phyloP scores from a whole-genome alignment of 768 basidiomycete species.

The Brasilioporus rufonigricans region DNA sequence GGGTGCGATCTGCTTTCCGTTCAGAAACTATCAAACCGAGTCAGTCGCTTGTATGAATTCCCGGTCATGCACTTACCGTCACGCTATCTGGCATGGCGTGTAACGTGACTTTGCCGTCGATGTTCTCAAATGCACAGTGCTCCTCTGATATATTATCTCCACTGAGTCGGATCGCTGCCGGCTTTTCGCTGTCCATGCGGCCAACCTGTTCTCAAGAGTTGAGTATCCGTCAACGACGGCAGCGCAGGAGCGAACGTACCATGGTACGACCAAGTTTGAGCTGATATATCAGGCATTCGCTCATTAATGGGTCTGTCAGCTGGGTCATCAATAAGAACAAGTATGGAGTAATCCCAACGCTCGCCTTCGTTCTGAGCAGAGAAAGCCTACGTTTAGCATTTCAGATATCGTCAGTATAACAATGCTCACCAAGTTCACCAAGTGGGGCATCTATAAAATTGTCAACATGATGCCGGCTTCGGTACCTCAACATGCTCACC shows the following conservation, averaged over 20 bases:
- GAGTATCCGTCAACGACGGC: constrained; percentile 8
- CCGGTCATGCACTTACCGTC: constrained; percentile 53
- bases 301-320: constrained; percentile 85
- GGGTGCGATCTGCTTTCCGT: constrained; percentile 83
- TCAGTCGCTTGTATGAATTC: constrained; percentile 10
- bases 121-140: constrained; percentile 90
- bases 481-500: constrained; percentile 35
- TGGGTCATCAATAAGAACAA: constrained; percentile 5
- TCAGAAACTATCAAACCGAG: constrained; percentile 65
- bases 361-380: constrained; percentile 65
- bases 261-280: constrained; percentile 82
- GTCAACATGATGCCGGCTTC: constrained; percentile 9
- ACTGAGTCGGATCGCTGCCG: constrained; percentile 87
- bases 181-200: constrained; percentile 77
- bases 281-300: constrained; percentile 92
- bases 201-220: constrained; percentile 58
- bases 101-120: constrained; percentile 79
- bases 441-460: constrained; percentile 74
- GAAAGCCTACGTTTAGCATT: constrained; percentile 15
- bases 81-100: constrained; percentile 77
- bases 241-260: constrained; percentile 38
- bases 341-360: constrained; percentile 14
- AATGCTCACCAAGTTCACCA: constrained; percentile 83
- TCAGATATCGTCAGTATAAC: constrained; percentile 1
- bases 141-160: constrained; percentile 90